Conservation (phyloP, 768 basidiomycete genomes). For the Agaricus bisporus region DNA sequence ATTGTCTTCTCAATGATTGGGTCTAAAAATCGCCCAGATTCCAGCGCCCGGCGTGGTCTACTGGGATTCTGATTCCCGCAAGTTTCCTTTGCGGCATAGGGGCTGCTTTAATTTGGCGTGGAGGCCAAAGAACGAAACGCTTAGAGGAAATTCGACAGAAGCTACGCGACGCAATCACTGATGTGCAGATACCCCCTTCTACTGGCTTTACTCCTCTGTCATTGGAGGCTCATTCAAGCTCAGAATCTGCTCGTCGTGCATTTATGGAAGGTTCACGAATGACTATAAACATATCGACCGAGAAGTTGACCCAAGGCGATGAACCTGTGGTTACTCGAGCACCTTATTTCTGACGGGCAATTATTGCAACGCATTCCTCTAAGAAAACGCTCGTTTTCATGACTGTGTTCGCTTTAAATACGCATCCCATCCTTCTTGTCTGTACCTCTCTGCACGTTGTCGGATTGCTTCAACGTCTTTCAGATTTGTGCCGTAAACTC, state of each 20-base stretch:
- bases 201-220: not conserved
- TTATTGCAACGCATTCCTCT: too few relatives aligned
- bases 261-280: not conserved
- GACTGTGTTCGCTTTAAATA: conserved; percentile 55
- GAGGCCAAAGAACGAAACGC: conserved; percentile 63
- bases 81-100: conserved; percentile 74
- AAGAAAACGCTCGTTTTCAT: not conserved
- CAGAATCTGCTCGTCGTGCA: conserved; percentile 22
- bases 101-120: conserved; percentile 71
- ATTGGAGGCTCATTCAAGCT: conserved; percentile 9
- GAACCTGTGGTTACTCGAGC: not conserved
- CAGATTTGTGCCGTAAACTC: conserved; percentile 71
- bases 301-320: not conserved
- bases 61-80: conserved; percentile 61
- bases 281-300: not conserved
- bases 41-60: conserved; percentile 63
- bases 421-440: conserved; percentile 84
- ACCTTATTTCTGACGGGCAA: not conserved
- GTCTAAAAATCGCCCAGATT: conserved; percentile 29
- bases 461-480: conserved; percentile 39
- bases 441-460: conserved; percentile 78
- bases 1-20: not conserved
- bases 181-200: conserved; percentile 16
- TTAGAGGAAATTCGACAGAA: conserved; percentile 57
- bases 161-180: conserved; percentile 41